Base-by-base conservation (phyloP, 257 asterid genomes). In the Avicennia marina region DNA sequence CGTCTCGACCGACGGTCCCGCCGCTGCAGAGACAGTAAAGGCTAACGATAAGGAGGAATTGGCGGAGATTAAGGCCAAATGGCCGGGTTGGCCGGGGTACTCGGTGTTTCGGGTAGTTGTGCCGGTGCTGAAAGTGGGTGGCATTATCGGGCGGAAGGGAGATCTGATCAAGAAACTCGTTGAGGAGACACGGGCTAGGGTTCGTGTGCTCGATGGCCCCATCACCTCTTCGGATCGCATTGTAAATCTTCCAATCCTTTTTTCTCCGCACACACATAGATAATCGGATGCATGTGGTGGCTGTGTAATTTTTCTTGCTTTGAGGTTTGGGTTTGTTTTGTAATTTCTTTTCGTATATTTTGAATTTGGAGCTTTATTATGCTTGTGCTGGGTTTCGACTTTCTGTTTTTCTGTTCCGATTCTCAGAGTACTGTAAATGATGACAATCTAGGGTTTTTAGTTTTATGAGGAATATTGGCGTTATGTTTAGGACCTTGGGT, bases 31-130 rank as follows among this genome's bases (percentile, higher is more conserved):
- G 38, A 45, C 50, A 21, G 18, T 7, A 33, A 57, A 20, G 26
- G 55, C 45, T 12, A 56, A 60, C 26, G 66, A 32, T 2, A 62
- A 68, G 62, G 72, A 53, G 21, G 59, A 38, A 17, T 31, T 60
- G 62, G 70, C 63, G 45, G 78, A 69, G 64, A 38, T 59, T 9
- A 68, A 64, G 67, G 74, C 72, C 32, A 89, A 75, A 57, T 89
- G 97, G 94, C 93, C 94, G 1, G 97, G 93, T 0, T 89, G 91
- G 97, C 97, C 97, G 2, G 97, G 97, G 13, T 69, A 75, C 68
- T 64, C 81, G 11, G 94, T 86, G n/a, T 89, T 71, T 22, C 56
- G 95, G 47, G 45, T 89, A 12, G 74, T 80, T 20, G 94, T 86
- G 27, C 95, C 97, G 49, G 80, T 79, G 58, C 71, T 76, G 49